These are phyloP conservation scores for Apostasia shenzhenica DNA, from an alignment of 106 monocot genomes.

Conservation along the genomic window DNA sequence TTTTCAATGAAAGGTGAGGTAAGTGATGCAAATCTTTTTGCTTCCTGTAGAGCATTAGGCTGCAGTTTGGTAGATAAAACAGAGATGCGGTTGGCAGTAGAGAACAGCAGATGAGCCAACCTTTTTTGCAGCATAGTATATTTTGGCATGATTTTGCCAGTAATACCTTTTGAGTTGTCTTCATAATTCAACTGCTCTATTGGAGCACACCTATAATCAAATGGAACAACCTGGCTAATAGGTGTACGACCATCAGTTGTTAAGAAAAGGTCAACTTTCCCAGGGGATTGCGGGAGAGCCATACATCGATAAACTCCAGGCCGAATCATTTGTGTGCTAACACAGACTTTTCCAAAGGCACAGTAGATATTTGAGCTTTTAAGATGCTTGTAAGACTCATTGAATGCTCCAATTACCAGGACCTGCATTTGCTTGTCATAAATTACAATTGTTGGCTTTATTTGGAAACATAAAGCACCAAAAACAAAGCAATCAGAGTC, in stretches of 20 bases:
- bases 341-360: constrained; percentile 46
- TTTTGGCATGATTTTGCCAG: constrained; percentile 1
- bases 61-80: constrained; percentile 31
- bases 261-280: constrained; percentile 43
- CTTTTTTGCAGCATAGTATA: constrained; percentile 31
- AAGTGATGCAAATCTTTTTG: constrained; percentile 31
- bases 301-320: constrained; percentile 67
- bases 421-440: constrained; percentile 34
- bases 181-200: constrained; percentile 3
- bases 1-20: constrained; percentile 56
- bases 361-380: constrained; percentile 36
- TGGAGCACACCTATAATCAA: constrained; percentile 34
- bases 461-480: too few species aligned
- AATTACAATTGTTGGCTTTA: too few species aligned
- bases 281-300: constrained; percentile 32
- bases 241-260: constrained; percentile 64
- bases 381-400: constrained; percentile 51
- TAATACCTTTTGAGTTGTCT: constrained; percentile 14
- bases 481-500: too few species aligned
- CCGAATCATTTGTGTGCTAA: constrained; percentile 47
- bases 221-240: constrained; percentile 64
- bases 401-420: constrained; percentile 63
- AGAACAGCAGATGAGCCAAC: constrained; percentile 66
- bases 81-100: constrained; percentile 41
- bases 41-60: constrained; percentile 47